These are phyloP conservation scores for Podila minutissima DNA, from an alignment of 192 early-diverging fungal species.

Conservation along the genomic window DNA sequence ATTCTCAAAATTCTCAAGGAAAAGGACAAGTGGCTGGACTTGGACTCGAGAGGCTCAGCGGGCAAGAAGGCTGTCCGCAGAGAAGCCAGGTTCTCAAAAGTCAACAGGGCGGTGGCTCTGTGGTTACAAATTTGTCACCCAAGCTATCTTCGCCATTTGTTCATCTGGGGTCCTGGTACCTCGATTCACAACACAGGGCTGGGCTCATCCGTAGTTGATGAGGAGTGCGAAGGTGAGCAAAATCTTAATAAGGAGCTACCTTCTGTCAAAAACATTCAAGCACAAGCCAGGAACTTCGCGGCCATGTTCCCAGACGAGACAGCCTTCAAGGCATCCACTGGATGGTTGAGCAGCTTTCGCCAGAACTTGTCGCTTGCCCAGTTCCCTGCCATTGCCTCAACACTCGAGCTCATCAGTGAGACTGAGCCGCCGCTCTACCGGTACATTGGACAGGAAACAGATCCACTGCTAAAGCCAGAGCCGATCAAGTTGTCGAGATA, in stretches of 20 bases:
- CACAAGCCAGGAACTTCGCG: background rate
- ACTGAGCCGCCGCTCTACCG: background rate
- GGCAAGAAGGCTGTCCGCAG: constrained; percentile 1
- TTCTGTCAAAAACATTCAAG: background rate
- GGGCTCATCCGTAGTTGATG: background rate
- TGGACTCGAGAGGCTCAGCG: background rate
- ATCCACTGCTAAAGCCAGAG: background rate
- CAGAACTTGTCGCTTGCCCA: background rate
- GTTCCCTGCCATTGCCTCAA: constrained; percentile 6
- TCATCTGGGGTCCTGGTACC: background rate
- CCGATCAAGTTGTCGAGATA: no score
- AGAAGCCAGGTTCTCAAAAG: background rate
- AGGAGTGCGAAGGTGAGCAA: background rate
- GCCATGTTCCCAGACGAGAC: background rate
- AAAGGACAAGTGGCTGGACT: background rate
- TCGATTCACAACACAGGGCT: background rate
- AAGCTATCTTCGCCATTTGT: background rate
- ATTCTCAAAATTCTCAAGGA: background rate
- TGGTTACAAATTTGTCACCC: background rate
- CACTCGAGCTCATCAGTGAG: background rate
- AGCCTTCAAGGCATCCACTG: background rate
- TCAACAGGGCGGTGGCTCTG: background rate
- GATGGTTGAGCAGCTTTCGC: background rate
- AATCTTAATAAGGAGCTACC: background rate
- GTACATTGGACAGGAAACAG: background rate